Evolutionary conservation across 2,329 filamentous ascomycete genomes (phyloP).

Genomic region (Trichoderma semiorbis): DNA sequence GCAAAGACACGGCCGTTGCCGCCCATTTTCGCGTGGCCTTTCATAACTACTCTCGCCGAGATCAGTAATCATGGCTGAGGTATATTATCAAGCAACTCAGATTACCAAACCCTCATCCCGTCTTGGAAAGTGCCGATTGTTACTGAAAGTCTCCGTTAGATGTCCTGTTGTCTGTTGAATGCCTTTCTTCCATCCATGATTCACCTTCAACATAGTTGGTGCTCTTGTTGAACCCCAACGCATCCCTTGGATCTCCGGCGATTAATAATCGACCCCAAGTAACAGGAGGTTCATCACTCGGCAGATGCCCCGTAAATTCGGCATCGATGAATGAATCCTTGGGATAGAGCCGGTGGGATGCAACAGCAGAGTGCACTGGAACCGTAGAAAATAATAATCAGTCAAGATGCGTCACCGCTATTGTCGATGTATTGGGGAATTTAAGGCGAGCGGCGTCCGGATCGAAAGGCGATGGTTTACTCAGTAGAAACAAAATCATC

Average conservation of each 20-base stretch:
- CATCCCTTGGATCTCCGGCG: background rate
- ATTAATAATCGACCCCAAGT: background rate
- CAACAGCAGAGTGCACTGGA: background rate
- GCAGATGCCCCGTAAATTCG: background rate
- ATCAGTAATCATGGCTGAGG: background rate
- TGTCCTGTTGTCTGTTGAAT: no score
- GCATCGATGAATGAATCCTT: background rate
- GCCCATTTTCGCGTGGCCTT: background rate
- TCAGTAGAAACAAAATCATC: background rate
- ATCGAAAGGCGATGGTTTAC: background rate
- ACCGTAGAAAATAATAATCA: background rate
- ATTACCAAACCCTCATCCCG: background rate
- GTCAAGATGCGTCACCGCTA: no score
- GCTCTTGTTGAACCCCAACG: background rate
- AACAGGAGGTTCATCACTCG: background rate
- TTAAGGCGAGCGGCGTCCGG: background rate
- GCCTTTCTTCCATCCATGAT: no score
- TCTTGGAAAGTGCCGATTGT: background rate
- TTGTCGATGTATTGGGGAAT: background rate
- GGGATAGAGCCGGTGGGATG: conserved; percentile 4
- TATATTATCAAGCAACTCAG: background rate
- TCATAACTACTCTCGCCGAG: background rate
- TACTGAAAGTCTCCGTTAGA: background rate
- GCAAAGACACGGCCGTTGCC: background rate
- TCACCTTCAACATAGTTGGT: background rate